Evolutionary conservation across 345 rosid species (phyloP).

Genomic region (Bretschneidera sinensis): DNA sequence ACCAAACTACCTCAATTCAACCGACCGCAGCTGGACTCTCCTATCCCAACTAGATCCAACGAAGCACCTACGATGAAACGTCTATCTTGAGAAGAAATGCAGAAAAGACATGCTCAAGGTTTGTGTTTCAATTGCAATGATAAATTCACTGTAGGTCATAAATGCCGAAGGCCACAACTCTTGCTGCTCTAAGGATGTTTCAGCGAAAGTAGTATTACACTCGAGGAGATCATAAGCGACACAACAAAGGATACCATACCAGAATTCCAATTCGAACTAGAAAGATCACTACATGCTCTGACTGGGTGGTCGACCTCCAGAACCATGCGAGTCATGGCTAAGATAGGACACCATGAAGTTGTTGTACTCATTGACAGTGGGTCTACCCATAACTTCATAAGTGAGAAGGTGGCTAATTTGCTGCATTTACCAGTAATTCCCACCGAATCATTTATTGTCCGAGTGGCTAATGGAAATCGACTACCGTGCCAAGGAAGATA

Average conservation of each 20-base stretch:
- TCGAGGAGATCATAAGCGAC: too few species aligned
- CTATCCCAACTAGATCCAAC: background rate
- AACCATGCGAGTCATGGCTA: background rate
- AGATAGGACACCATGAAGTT: background rate
- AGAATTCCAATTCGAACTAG: background rate
- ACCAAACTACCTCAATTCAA: background rate
- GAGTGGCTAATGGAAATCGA: too few species aligned
- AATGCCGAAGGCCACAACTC: background rate
- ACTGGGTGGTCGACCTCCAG: background rate
- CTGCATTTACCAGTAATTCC: too few species aligned
- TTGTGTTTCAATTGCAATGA: constrained; percentile 5
- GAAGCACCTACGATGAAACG: background rate
- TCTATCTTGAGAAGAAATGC: too few species aligned
- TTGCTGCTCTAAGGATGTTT: background rate
- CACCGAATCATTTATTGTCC: too few species aligned
- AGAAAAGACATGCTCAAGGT: too few species aligned
- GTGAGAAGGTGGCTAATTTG: too few species aligned
- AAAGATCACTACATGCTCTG: constrained; percentile 1
- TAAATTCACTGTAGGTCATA: background rate
- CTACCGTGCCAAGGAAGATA: too few species aligned
- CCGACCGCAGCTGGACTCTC: background rate
- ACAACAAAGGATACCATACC: too few species aligned
- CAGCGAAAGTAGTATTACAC: too few species aligned
- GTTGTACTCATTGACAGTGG: background rate
- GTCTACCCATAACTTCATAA: too few species aligned